phyloP scores from a whole-genome alignment of 2,329 filamentous ascomycete genomes.

The Cadophora malorum region DNA sequence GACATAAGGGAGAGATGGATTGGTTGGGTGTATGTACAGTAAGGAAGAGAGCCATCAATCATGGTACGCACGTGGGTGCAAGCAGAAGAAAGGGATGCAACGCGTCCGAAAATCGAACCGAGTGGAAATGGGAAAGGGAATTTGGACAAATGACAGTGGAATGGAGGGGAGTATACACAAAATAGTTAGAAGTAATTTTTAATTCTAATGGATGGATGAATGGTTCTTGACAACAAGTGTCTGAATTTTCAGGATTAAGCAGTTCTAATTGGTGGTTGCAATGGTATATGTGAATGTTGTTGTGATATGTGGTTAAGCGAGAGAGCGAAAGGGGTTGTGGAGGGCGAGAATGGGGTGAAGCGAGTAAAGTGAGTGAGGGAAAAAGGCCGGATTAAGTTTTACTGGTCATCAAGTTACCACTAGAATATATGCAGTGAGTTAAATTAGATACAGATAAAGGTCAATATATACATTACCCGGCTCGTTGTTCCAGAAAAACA shows the following conservation, averaged over 20 bases:
- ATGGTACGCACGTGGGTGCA: neutral
- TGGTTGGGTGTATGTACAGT: neutral
- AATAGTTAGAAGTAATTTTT: slow-evolving; percentile 12
- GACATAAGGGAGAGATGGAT: neutral
- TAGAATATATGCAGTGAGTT: neutral
- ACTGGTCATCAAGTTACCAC: too few species aligned
- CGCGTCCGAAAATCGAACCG: neutral
- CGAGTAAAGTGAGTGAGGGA: neutral
- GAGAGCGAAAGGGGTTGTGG: neutral
- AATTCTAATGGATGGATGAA: slow-evolving; percentile 5
- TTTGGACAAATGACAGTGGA: neutral
- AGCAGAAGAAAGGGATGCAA: neutral
- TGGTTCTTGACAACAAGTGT: neutral
- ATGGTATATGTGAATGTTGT: neutral
- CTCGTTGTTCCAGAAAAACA: neutral
- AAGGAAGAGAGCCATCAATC: slow-evolving; percentile 1
- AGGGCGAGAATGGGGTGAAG: neutral
- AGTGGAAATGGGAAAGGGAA: neutral
- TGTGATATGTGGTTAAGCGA: neutral
- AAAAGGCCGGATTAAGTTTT: too few species aligned
- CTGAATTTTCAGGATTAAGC: too few species aligned
- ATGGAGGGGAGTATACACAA: slow-evolving; percentile 3
- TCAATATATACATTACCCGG: neutral
- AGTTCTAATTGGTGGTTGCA: neutral
- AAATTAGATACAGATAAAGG: neutral